Percentiles rank a stretch among this genome's conserved stretches.
phyloP scores from a whole-genome alignment of 345 rosid genomes.

The Pugionium dolabratum region DNA sequence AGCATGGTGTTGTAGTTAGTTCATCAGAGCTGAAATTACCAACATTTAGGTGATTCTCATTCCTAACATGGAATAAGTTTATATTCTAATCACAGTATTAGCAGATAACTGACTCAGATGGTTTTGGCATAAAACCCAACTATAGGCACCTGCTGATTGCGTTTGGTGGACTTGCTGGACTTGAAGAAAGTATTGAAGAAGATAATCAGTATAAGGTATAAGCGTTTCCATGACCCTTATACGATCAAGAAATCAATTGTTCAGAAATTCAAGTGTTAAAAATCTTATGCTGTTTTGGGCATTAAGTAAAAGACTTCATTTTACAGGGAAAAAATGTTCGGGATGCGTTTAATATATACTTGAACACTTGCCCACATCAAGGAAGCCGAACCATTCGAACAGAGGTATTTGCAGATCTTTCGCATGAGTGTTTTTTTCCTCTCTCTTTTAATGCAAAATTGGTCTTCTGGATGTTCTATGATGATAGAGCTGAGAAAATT shows the following conservation, averaged over 20 bases:
- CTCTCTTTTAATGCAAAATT: conserved; percentile 2
- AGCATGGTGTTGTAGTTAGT: conserved; percentile 72
- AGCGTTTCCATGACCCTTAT: background rate
- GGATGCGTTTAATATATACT: conserved; percentile 62
- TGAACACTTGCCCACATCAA: conserved; percentile 89
- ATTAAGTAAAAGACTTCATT: conserved; percentile 14
- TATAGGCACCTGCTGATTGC: conserved; percentile 84
- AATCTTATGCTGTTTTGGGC: background rate
- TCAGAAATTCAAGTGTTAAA: background rate
- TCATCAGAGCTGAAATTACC: conserved; percentile 76
- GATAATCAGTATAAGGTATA: conserved; percentile 70
- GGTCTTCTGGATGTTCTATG: background rate
- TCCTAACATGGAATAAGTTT: background rate
- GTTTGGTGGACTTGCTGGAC: conserved; percentile 95
- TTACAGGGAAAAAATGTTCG: conserved; percentile 61
- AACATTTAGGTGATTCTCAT: conserved; percentile 55
- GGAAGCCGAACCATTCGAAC: conserved; percentile 94
- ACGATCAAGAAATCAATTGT: background rate
- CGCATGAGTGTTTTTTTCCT: background rate
- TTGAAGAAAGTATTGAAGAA: conserved; percentile 79
- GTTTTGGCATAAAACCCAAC: conserved; percentile 21
- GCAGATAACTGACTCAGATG: conserved; percentile 22
- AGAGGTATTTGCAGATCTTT: conserved; percentile 51
- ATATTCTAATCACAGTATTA: conserved; percentile 13
- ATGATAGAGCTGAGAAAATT: conserved; percentile 17